Base-by-base conservation (phyloP, 2,329 filamentous ascomycete species). In the Aspergillus sp. region DNA sequence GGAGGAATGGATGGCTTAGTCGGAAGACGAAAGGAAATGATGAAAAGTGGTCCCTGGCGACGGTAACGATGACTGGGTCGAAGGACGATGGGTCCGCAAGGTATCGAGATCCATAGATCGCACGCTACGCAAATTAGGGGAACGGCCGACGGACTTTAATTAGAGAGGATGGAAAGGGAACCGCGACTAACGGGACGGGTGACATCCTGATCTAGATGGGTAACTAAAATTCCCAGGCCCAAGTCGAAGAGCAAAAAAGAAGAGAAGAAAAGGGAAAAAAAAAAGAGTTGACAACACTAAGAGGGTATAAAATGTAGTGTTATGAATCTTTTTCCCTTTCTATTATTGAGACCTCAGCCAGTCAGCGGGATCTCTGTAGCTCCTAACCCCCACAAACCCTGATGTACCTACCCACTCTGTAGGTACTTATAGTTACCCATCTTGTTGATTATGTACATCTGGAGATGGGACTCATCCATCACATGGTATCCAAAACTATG, bases 31-130 rank as follows among this genome's bases (percentile, higher is more conserved):
- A 53, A 48, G 45, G 45, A 38, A 55, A 38, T 23, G 19, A 45
- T 38, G 14, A 51, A 46, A 49, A 54, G 40, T 51, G 19, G 45
- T 45, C 47, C n/a, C 9, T 47, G 34, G 46, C 46, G 49, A 41
- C 23, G 45, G 40, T 42, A 21, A 21, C 17, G 40, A 19, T 42
- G 40, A 38, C 40, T 38, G 34, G 34, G 23, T 31, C 20, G 23
- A 42, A 49, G 31, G 45, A 21, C n/a, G 45, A 53, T 47, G 50
- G 47, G 47, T 46, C 45, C 34, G 45, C 34, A 46, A 29, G 25
- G 41, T 52, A 57, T 57, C 45, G 53, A 59, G 55, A 58, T 59
- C 54, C 55, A 56, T 60, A 54, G 57, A 61, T 61, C 57, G 59
- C 45, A 51, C 54, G 49, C 58, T 57, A 61, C 53, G 20, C 55